These are phyloP conservation scores for Cyclostephanos tholiformis DNA, from an alignment of 108 stramenopile genomes.

Conservation along the genomic window DNA sequence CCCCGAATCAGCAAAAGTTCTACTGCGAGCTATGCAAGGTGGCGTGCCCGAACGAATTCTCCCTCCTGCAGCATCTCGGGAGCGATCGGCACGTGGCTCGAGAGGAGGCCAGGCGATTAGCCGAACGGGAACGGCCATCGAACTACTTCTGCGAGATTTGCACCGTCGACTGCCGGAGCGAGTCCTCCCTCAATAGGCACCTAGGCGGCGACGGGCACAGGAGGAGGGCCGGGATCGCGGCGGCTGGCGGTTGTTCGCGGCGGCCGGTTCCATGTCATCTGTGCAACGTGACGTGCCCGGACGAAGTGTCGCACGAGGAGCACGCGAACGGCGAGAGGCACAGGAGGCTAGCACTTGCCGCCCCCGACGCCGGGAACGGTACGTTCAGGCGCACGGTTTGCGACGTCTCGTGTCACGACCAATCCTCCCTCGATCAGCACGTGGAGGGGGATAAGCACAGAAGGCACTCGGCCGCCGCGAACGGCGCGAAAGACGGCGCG, in stretches of 20 bases:
- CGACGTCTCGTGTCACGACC: slow-evolving; percentile 11
- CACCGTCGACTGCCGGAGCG: slow-evolving; percentile 13
- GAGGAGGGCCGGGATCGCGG: slow-evolving; percentile 8
- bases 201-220: slow-evolving; percentile 24
- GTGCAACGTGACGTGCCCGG: slow-evolving; percentile 21
- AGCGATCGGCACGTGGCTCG: slow-evolving; percentile 2
- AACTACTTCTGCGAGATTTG: not conserved
- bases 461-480: slow-evolving; percentile 8
- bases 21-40: slow-evolving; percentile 18
- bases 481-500: not conserved
- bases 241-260: not conserved
- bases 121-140: not conserved
- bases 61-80: slow-evolving; percentile 13
- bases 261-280: not conserved
- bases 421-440: slow-evolving; percentile 21
- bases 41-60: slow-evolving; percentile 21
- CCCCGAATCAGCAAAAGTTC: slow-evolving; percentile 6
- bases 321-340: slow-evolving; percentile 25
- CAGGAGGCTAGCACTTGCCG: not conserved
- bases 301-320: slow-evolving; percentile 11
- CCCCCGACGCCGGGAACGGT: not conserved
- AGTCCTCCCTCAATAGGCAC: not conserved
- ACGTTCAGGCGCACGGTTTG: slow-evolving; percentile 9
- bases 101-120: slow-evolving; percentile 3
- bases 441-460: slow-evolving; percentile 12